Base-by-base conservation (phyloP, 805 yeast genomes). In the Kuraishia molischiana region DNA sequence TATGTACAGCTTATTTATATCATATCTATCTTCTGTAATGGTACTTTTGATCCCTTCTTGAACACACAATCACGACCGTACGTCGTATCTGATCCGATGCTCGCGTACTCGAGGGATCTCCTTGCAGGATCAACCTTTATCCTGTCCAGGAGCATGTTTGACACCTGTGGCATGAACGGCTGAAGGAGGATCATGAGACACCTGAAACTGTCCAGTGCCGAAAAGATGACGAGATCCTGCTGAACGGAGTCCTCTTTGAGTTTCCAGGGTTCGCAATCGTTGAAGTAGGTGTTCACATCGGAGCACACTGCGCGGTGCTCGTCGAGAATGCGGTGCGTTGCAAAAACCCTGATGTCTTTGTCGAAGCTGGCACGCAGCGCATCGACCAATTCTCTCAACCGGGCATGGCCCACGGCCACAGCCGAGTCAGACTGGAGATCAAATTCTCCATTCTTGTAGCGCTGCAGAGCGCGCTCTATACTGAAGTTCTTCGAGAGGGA, bases 181-280 rank as follows among this genome's bases (percentile, higher is more conserved):
- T 71, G 77, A 24, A 82, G 63, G 26, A 84, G 51, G 5, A 90
- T 77, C 1, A 90, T 67, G 9, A 72, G 49, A 1, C 85, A 69
- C 40, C 97, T 67, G 13, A 79, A 66, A 1, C 77, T 69, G 47
- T 90, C 97, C 6, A 84, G 71, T 1, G 85, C 80, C 6, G 72
- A 50, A 43, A 71, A 76, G 2, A 89, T 74, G 11, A 77, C 68
- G 33, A 69, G 59, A 53, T 77, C 81, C 45, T 69, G 77, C 18
- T 45, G 44, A 5, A 47, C 24, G 21, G 47, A 51, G 3, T 53
- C 54, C 4, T 40, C 40, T 18, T 61, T 61, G 36, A 66, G 59
- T 6, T 61, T 56, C 97, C 97, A 90, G 0, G 97, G 97, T 48
- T 77, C 79, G 4, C 76, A 59, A 1, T 56, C 61, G 50, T 85